Evolutionary conservation across 768 basidiomycete species (phyloP), one percentile per base, ranked within the genome.

Genomic region (Suillus variegatus): DNA sequence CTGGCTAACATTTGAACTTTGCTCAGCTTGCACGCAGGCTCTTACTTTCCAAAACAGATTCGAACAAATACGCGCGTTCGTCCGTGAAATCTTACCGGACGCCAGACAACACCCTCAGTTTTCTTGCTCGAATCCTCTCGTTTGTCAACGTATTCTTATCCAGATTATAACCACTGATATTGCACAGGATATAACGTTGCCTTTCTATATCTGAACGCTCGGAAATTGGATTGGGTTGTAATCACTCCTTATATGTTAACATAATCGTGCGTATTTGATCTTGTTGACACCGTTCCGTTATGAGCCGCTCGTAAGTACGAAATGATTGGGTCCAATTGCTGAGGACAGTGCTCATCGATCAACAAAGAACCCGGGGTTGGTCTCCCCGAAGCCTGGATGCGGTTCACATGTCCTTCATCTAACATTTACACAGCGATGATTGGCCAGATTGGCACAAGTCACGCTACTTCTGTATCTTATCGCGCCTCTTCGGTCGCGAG

Each of bases 161-260:
- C 22, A 28, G 41, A 20, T 18, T 60, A 60, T 60, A 60, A 20
- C 18, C 16, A 60, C 58, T 60, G 58, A 60, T 60, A 7, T 43
- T 40, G 18, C 28, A 43, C 57, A 60, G 58, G 40, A 60, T 41
- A 28, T 25, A 28, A 43, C 58, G 9, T 28, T 41, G 12, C 58
- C 58, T 60, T 60, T 60, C 16, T 60, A 60, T 60, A 60, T 60
- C 16, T 60, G 40, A 60, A 41, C 25, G 25, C 40, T 40, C 18
- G 25, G 25, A 28, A 6, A 20, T 28, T 10, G n/a, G 6, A 41
- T 20, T 20, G 22, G 14, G 14, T 20, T 20, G 10, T 55, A 55
- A 55, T 55, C 54, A 12, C 32, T 35, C 54, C 32, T 55, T n/a
- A 55, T 35, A 55, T 32, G 20, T 55, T 55, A 35, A n/a, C 54